Conservation (phyloP, 2,329 filamentous ascomycete species). For the Fusarium goolgardi region DNA sequence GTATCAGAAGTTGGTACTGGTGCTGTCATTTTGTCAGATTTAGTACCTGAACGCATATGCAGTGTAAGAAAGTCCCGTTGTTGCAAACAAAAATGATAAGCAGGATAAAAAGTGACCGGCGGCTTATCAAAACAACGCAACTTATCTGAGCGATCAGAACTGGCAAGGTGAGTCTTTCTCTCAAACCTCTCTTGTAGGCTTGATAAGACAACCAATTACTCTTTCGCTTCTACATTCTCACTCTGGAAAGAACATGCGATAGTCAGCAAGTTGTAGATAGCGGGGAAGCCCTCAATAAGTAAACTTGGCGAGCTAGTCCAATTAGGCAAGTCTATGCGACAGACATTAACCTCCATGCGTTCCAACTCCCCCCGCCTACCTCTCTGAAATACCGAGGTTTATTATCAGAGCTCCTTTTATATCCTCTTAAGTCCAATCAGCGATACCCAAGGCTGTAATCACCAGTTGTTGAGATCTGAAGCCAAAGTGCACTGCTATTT, state of each 20-base stretch:
- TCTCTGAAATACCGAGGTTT: background rate
- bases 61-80: background rate
- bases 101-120: too few species aligned
- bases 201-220: background rate
- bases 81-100: background rate
- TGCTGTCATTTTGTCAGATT: background rate
- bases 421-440: background rate
- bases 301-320: background rate
- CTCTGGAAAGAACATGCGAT: background rate
- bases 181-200: background rate
- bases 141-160: background rate
- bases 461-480: rapidly evolving
- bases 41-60: background rate
- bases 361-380: background rate
- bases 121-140: background rate
- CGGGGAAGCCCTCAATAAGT: background rate
- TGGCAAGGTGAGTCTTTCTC: background rate
- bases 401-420: background rate
- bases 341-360: background rate
- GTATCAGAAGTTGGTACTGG: background rate
- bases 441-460: background rate
- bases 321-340: constrained; percentile 4
- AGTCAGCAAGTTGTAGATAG: background rate
- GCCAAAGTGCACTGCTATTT: rapidly evolving
- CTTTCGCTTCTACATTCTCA: background rate